Conservation (phyloP, 1,284 basidiomycete genomes). For the Peniophora sp. region DNA sequence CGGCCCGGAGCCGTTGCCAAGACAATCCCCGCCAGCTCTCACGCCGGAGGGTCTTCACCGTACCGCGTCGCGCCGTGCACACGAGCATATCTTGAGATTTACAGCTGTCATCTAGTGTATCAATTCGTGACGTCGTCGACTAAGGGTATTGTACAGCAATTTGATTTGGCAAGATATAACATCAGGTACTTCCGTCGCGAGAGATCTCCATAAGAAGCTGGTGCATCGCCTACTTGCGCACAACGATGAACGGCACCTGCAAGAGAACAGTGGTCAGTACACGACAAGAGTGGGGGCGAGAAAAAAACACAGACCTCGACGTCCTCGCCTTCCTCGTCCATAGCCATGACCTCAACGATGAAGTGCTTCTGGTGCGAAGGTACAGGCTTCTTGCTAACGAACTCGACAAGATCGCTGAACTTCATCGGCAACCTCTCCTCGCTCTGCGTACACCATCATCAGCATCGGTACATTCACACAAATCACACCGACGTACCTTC, state of each 20-base stretch:
- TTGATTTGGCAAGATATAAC: no score
- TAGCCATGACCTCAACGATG: conserved; percentile 91
- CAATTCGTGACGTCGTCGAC: no score
- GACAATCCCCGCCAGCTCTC: no score
- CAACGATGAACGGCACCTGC: conserved; percentile 67
- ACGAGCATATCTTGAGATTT: no score
- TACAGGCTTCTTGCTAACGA: conserved; percentile 90
- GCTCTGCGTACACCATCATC: conserved; percentile 43
- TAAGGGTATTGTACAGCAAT: no score
- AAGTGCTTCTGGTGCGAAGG: conserved; percentile 75
- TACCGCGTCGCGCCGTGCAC: no score
- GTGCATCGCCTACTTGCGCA: conserved; percentile 14
- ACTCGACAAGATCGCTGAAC: conserved; percentile 88
- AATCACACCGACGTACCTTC: conserved; percentile 50
- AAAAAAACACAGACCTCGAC: conserved; percentile 52
- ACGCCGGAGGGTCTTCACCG: no score
- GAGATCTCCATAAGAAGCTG: no score
- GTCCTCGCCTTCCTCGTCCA: conserved; percentile 85
- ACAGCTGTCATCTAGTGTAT: no score
- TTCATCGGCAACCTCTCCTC: conserved; percentile 84
- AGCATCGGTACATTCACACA: conserved; percentile 1
- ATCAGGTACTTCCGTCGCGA: no score
- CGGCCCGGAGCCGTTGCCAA: no score
- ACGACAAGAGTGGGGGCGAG: not conserved
- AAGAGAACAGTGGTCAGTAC: not conserved